phyloP scores from a whole-genome alignment of 495 filamentous ascomycete genomes.

The Xylaria sp. region DNA sequence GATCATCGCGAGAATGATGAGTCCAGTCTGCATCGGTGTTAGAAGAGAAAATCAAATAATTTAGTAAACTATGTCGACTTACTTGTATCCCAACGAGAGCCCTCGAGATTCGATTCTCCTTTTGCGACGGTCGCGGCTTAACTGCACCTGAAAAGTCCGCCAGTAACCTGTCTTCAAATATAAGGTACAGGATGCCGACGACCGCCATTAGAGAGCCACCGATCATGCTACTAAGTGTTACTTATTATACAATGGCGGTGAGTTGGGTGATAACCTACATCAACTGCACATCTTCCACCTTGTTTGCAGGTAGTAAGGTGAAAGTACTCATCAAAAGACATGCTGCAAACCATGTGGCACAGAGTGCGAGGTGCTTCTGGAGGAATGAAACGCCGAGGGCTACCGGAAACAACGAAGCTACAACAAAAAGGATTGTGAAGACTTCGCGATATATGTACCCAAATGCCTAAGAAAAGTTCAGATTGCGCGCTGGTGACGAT shows the following conservation, averaged over 20 bases:
- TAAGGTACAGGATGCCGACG: conserved; percentile 79
- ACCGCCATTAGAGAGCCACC: conserved; percentile 81
- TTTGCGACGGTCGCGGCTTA: conserved; percentile 37
- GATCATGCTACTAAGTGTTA: conserved; percentile 63
- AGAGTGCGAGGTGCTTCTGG: conserved; percentile 64
- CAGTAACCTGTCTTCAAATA: conserved; percentile 77
- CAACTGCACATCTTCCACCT: conserved; percentile 75
- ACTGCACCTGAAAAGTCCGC: conserved; percentile 47
- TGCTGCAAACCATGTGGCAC: conserved; percentile 74
- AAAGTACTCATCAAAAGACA: conserved; percentile 89
- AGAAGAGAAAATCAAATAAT: conserved; percentile 22
- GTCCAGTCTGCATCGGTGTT: conserved; percentile 65
- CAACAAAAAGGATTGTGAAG: conserved; percentile 78
- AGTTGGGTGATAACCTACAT: conserved; percentile 65
- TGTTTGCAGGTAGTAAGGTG: conserved; percentile 85
- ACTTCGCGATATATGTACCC: conserved; percentile 93
- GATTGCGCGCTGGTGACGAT: conserved; percentile 27
- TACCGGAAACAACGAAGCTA: conserved; percentile 79
- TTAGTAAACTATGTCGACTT: neutral
- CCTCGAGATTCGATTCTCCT: conserved; percentile 42
- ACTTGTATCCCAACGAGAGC: conserved; percentile 55
- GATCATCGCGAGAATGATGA: conserved; percentile 81
- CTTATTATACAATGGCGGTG: conserved; percentile 26
- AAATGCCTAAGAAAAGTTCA: conserved; percentile 52
- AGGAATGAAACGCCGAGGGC: conserved; percentile 78